Evolutionary conservation across 345 rosid genomes (phyloP), one percentile per base, ranked within the genome.

Genomic region (Salix exigua): DNA sequence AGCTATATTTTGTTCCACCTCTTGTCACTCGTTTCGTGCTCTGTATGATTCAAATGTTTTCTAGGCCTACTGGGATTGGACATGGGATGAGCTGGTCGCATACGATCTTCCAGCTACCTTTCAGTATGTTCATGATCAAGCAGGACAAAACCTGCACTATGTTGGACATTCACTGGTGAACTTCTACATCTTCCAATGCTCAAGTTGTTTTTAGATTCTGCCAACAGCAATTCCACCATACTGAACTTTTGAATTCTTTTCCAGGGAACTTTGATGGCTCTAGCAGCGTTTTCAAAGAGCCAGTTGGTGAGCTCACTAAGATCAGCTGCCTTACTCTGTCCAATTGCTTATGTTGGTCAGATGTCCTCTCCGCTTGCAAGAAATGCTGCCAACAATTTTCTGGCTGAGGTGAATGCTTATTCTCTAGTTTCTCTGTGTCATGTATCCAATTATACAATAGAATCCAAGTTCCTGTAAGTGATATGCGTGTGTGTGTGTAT

Each of bases 11-110:
- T 21, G 3, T 21, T 30, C 50, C 37, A 18, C 67, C n/a, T 50
- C 3, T 44, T 14, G 4, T 40, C 61, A 21, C 7, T 13, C 2
- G 4, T 16, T 51, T 6, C 16, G 17, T 25, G 3, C 12, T 38
- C 18, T 11, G 14, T 14, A 5, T 25, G 14, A 61, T 28, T 50
- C 19, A 31, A n/a, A 12, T 6, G 23, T 61, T 50, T 73, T 58
- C 35, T 40, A 90, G 94, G 85, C 82, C 4, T 88, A 71, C 35
- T 88, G 94, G 90, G 69, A 83, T 26, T 90, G 94, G 91, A 68
- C 94, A 0, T 87, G 91, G 91, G 89, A 90, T 44, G 87, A 86
- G 73, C 25, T 87, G 71, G 86, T 61, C 26, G 75, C 86, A 13
- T 82, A 67, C 62, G 94, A 90, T 76, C 89, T 88, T 75, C 90